These are phyloP conservation scores for Cladosporium sp. DNA, from an alignment of 2,329 filamentous ascomycete genomes.

Conservation along the genomic window DNA sequence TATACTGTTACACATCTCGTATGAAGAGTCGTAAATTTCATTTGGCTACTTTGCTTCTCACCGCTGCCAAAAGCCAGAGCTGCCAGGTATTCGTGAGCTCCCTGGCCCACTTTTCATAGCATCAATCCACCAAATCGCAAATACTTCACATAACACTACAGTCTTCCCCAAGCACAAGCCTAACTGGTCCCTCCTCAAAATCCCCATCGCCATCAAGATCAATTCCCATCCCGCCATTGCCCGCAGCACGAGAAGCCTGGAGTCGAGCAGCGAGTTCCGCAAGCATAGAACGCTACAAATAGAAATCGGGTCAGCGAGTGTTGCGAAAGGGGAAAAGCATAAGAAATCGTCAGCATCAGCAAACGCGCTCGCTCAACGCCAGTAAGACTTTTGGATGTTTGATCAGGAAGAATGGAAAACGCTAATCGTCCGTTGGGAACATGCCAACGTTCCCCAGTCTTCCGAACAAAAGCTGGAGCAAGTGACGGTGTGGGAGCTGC, in stretches of 20 bases:
- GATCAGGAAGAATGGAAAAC: not conserved
- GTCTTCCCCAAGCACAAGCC: slow-evolving; percentile 23
- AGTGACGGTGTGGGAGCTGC: slow-evolving; percentile 24
- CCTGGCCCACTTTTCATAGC: too few species aligned
- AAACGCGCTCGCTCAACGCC: too few species aligned
- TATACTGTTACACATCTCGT: too few species aligned
- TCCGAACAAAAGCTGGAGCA: slow-evolving; percentile 26
- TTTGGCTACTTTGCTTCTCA: too few species aligned
- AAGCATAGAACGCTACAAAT: slow-evolving; percentile 24
- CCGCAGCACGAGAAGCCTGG: slow-evolving; percentile 16
- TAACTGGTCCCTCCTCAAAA: slow-evolving; percentile 7
- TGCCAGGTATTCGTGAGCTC: too few species aligned
- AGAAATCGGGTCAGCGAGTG: slow-evolving; percentile 11
- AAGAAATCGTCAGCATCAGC: too few species aligned
- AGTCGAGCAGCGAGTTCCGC: slow-evolving; percentile 22
- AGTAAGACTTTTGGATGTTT: too few species aligned
- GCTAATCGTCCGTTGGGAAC: slow-evolving; percentile 18
- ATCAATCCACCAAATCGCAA: too few species aligned
- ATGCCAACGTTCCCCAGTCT: slow-evolving; percentile 20
- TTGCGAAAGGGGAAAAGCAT: not conserved
- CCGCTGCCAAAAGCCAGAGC: too few species aligned
- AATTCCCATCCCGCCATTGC: slow-evolving; percentile 7
- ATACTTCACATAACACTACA: slow-evolving; percentile 22
- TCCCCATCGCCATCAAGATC: slow-evolving; percentile 8
- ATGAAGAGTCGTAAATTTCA: too few species aligned